Evolutionary conservation across 2,329 filamentous ascomycete species (phyloP).

Genomic region (Exutisphaerella laricina): DNA sequence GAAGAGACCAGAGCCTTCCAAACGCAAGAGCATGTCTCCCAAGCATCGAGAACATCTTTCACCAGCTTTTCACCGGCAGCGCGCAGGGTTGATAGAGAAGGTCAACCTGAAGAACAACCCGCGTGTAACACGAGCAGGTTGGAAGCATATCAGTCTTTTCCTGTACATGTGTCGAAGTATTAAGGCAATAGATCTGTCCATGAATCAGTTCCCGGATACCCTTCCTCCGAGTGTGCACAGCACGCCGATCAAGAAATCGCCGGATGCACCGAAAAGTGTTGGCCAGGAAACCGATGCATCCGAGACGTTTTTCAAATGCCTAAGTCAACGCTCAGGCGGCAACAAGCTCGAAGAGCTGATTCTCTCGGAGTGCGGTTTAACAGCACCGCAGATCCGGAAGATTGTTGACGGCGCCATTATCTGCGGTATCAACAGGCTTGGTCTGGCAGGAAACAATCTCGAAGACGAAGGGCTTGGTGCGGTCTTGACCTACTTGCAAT

Average conservation of each 20-base stretch:
- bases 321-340: slow-evolving; percentile 71
- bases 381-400: slow-evolving; percentile 62
- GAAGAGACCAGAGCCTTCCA: slow-evolving; percentile 54
- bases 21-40: slow-evolving; percentile 25
- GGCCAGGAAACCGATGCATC: slow-evolving; percentile 48
- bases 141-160: slow-evolving; percentile 86
- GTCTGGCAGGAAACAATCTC: slow-evolving; percentile 76
- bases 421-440: slow-evolving; percentile 71
- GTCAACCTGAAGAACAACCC: slow-evolving; percentile 83
- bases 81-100: slow-evolving; percentile 75
- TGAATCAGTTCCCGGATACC: slow-evolving; percentile 66
- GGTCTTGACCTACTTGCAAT: slow-evolving; percentile 68
- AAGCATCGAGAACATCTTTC: slow-evolving; percentile 26
- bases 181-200: slow-evolving; percentile 79
- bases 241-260: slow-evolving; percentile 20
- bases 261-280: slow-evolving; percentile 26
- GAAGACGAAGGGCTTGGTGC: slow-evolving; percentile 68
- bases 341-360: slow-evolving; percentile 74
- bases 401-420: slow-evolving; percentile 78
- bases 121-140: slow-evolving; percentile 78
- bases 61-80: slow-evolving; percentile 32
- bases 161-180: slow-evolving; percentile 84
- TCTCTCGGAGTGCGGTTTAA: slow-evolving; percentile 71
- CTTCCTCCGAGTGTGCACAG: slow-evolving; percentile 24
- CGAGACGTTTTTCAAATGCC: slow-evolving; percentile 64